Percentiles rank a stretch among this genome's conserved stretches.
These are phyloP conservation scores for Dipodascus geniculatus DNA, from an alignment of 805 yeast species.

Conservation along the genomic window DNA sequence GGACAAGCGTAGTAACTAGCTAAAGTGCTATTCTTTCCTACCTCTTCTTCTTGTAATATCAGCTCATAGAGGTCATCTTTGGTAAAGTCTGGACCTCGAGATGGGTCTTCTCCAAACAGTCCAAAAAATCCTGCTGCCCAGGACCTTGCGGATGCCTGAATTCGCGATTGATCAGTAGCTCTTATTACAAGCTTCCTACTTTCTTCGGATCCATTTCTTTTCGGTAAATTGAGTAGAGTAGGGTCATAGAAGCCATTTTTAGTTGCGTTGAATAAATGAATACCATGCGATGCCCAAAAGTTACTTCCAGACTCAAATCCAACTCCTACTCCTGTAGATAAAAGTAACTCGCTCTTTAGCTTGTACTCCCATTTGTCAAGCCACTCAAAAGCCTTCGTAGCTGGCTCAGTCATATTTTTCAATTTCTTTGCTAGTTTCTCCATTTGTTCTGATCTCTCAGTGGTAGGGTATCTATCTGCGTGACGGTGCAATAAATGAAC, in stretches of 20 bases:
- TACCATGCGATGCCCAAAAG: slow-evolving; percentile 33
- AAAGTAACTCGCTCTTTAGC: slow-evolving; percentile 25
- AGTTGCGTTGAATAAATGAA: slow-evolving; percentile 23
- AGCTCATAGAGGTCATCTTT: slow-evolving; percentile 24
- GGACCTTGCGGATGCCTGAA: slow-evolving; percentile 29
- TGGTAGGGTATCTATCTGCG: slow-evolving; percentile 65
- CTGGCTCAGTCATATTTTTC: slow-evolving; percentile 16
- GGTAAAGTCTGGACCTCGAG: slow-evolving; percentile 2
- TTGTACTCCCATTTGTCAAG: slow-evolving; percentile 24
- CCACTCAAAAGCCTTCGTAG: slow-evolving; percentile 16
- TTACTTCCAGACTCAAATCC: slow-evolving; percentile 27
- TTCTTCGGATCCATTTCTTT: slow-evolving; percentile 19
- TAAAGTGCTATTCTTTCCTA: slow-evolving; percentile 26
- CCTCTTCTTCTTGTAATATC: slow-evolving; percentile 23
- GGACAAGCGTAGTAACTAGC: slow-evolving; percentile 30
- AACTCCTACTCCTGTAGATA: slow-evolving; percentile 28
- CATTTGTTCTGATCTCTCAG: slow-evolving; percentile 30
- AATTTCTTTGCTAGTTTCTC: slow-evolving; percentile 26
- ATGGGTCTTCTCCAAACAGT: slow-evolving; percentile 16
- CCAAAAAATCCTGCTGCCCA: slow-evolving; percentile 36
- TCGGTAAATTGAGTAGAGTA: slow-evolving; percentile 14
- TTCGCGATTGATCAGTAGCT: slow-evolving; percentile 30
- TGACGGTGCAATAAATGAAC: slow-evolving; percentile 66
- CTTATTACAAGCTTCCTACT: slow-evolving; percentile 22
- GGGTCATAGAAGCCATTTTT: slow-evolving; percentile 20